Evolutionary conservation across 805 yeast genomes (phyloP).

Genomic region (Yarrowia bubula): DNA sequence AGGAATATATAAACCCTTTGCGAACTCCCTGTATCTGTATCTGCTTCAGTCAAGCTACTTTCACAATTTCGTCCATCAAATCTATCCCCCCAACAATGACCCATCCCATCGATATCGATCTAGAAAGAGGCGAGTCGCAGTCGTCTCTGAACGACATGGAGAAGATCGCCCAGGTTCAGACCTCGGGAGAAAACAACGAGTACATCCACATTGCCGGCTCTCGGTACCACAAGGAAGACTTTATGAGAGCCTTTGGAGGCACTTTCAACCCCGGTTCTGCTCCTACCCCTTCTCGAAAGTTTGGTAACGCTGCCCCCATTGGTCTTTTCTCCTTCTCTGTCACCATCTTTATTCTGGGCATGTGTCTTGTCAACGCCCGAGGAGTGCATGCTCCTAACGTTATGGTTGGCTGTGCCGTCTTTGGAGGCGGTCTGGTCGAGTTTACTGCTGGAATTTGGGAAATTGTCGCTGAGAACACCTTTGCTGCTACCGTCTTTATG

Average conservation of each 20-base stretch:
- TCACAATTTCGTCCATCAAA: neutral
- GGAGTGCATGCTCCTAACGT: slow-evolving; percentile 54
- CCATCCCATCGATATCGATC: slow-evolving; percentile 10
- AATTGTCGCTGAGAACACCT: slow-evolving; percentile 60
- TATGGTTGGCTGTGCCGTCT: slow-evolving; percentile 58
- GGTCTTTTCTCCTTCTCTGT: slow-evolving; percentile 59
- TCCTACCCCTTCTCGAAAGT: slow-evolving; percentile 45
- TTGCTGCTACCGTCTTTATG: slow-evolving; percentile 54
- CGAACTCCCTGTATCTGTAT: too few relatives aligned
- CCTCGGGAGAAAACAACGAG: slow-evolving; percentile 52
- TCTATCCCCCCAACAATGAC: neutral
- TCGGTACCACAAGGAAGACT: slow-evolving; percentile 57
- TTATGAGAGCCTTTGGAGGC: slow-evolving; percentile 53
- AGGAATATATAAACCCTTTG: neutral
- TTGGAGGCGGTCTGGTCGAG: slow-evolving; percentile 61
- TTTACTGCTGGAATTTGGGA: slow-evolving; percentile 65
- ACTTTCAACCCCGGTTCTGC: slow-evolving; percentile 24
- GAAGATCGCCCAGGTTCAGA: slow-evolving; percentile 35
- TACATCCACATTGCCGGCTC: slow-evolving; percentile 66
- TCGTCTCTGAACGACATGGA: slow-evolving; percentile 17
- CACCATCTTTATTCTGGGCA: slow-evolving; percentile 56
- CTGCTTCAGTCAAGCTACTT: neutral
- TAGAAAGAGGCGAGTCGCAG: slow-evolving; percentile 15
- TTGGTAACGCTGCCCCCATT: slow-evolving; percentile 64
- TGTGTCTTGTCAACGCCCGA: slow-evolving; percentile 54